phyloP scores from a whole-genome alignment of 192 early-diverging fungal species.

The Coemansia sp. region DNA sequence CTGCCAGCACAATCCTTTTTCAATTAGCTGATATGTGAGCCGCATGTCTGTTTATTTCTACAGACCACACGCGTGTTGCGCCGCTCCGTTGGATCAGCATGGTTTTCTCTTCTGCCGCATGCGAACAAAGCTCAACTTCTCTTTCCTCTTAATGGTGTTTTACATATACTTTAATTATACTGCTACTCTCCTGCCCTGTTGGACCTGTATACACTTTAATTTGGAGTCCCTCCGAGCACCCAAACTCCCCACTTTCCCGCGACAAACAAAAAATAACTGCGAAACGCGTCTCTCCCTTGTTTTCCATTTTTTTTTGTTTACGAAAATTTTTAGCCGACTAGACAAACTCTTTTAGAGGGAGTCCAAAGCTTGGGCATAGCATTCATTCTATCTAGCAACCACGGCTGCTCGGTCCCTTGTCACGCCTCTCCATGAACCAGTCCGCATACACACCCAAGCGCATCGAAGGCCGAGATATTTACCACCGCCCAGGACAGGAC shows the following conservation, averaged over 20 bases:
- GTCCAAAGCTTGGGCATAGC: not conserved
- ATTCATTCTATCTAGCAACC: not conserved
- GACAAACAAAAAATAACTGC: not conserved
- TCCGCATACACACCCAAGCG: constrained; percentile 22
- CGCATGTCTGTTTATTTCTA: not conserved
- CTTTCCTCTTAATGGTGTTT: not conserved
- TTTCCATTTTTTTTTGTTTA: not conserved
- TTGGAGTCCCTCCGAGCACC: not conserved
- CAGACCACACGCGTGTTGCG: not conserved
- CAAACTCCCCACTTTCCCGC: not conserved
- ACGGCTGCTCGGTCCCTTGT: not conserved
- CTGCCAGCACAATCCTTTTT: too few relatives aligned
- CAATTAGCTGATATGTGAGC: not conserved
- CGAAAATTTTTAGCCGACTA: not conserved
- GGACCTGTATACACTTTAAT: not conserved
- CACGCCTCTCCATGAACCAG: constrained; percentile 33
- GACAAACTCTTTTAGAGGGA: not conserved
- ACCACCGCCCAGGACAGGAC: constrained; percentile 48
- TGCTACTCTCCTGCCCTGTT: not conserved
- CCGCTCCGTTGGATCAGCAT: not conserved
- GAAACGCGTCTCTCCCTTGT: not conserved
- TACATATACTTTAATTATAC: not conserved
- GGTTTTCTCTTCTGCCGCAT: not conserved
- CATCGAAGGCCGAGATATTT: constrained; percentile 43
- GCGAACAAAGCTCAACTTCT: not conserved